Percentiles rank a stretch among this genome's conserved stretches.
Conservation (phyloP, 352 stramenopile species). For the Pythium rishiriense region DNA sequence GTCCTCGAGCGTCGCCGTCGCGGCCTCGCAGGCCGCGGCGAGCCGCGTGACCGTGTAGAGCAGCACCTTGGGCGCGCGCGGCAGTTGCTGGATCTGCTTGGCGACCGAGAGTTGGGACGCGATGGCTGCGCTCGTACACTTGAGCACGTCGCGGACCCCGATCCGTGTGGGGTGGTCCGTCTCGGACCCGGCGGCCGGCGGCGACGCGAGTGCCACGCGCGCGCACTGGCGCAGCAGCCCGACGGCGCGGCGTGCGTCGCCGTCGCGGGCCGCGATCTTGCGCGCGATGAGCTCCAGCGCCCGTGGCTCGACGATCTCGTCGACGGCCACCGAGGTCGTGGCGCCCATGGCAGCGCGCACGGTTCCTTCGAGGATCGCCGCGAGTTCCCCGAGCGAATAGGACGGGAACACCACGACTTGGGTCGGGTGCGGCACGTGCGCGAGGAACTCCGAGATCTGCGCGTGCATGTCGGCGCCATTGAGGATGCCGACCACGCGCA, state of each 20-base stretch:
- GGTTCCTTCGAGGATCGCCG: constrained; percentile 48
- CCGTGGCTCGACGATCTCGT: constrained; percentile 37
- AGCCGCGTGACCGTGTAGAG: constrained; percentile 64
- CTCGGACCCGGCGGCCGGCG: not conserved
- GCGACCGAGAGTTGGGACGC: constrained; percentile 31
- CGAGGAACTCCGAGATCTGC: constrained; percentile 38
- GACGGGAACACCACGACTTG: constrained; percentile 56
- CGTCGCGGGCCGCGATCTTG: constrained; percentile 66
- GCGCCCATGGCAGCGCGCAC: constrained; percentile 26
- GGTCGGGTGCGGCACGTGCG: constrained; percentile 27
- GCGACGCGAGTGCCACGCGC: constrained; percentile 11
- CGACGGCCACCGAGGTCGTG: not conserved
- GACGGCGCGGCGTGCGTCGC: constrained; percentile 62
- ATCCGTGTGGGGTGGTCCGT: not conserved
- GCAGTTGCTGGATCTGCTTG: constrained; percentile 62
- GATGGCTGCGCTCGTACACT: constrained; percentile 38
- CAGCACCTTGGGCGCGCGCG: constrained; percentile 64
- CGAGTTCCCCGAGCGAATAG: constrained; percentile 52
- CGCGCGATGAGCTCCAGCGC: constrained; percentile 67
- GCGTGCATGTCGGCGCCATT: constrained; percentile 79
- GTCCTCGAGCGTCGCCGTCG: constrained; percentile 39
- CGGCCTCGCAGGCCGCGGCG: constrained; percentile 33
- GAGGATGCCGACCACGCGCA: constrained; percentile 71
- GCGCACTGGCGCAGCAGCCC: constrained; percentile 62
- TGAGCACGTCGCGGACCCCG: constrained; percentile 38